A percentile compares a stretch with the other conserved stretches of the same genome.
Conservation (phyloP, 495 filamentous ascomycete species). For the Pyrenula massariospora region DNA sequence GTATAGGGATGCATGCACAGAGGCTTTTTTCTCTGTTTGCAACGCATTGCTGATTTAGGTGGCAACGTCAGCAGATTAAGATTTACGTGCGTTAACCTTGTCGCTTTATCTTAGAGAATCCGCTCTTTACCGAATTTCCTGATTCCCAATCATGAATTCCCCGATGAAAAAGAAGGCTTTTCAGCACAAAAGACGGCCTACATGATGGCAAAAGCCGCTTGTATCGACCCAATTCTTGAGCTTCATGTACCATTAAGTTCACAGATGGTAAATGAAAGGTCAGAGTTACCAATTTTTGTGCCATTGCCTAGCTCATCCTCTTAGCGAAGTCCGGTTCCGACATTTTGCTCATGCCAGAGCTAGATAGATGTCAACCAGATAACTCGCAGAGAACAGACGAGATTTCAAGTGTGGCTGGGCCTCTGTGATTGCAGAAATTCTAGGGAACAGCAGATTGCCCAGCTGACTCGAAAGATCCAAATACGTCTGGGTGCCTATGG, state of each 20-base stretch:
- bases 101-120: not conserved
- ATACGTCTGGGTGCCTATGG: conserved; percentile 37
- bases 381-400: conserved; percentile 62
- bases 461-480: conserved; percentile 43
- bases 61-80: not conserved
- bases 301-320: conserved; percentile 38
- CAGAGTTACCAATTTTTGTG: conserved; percentile 49
- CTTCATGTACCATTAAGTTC: conserved; percentile 39
- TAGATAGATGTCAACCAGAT: conserved; percentile 71
- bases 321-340: conserved; percentile 34
- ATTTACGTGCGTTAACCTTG: not conserved
- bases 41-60: not conserved
- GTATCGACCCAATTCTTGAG: conserved; percentile 43
- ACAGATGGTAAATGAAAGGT: conserved; percentile 33
- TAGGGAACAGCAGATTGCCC: conserved; percentile 68
- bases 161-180: conserved; percentile 49
- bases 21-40: not conserved
- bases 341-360: conserved; percentile 60
- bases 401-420: conserved; percentile 51
- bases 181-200: conserved; percentile 55
- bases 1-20: not conserved
- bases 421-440: conserved; percentile 57
- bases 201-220: conserved; percentile 42
- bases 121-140: not conserved
- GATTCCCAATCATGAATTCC: not conserved